Percentiles rank a stretch among this genome's conserved stretches.
phyloP scores from a whole-genome alignment of 2,329 filamentous ascomycete genomes.

The Basipetospora chlamydospora region DNA sequence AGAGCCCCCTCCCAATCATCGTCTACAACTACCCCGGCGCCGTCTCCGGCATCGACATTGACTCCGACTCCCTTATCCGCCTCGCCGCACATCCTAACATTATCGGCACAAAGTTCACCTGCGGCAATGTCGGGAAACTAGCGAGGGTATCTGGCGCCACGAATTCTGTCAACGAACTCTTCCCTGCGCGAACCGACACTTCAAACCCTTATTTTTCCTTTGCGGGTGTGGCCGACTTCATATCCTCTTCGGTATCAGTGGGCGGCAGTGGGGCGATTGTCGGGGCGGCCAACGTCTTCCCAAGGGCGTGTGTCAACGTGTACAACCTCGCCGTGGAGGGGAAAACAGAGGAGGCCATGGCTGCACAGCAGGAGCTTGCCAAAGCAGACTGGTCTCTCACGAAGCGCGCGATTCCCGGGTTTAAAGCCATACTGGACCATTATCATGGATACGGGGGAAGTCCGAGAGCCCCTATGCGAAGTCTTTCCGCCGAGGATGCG shows the following conservation, averaged over 20 bases:
- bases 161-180: conserved; percentile 7
- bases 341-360: conserved; percentile 8
- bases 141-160: conserved; percentile 30
- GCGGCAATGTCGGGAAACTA: conserved; percentile 47
- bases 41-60: conserved; percentile 11
- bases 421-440: conserved; percentile 10
- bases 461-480: conserved; percentile 28
- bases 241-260: conserved; percentile 7
- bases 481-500: conserved; percentile 8
- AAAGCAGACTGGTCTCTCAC: conserved; percentile 12
- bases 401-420: conserved; percentile 11
- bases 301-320: conserved; percentile 10
- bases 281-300: conserved; percentile 11
- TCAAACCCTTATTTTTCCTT: conserved; percentile 8
- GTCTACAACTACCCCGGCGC: conserved; percentile 14
- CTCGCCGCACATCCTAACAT: conserved; percentile 46
- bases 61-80: conserved; percentile 10
- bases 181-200: neutral
- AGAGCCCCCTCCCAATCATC: conserved; percentile 11
- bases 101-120: conserved; percentile 36
- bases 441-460: conserved; percentile 44
- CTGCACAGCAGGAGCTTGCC: conserved; percentile 10
- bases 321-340: conserved; percentile 10
- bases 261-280: conserved; percentile 10
- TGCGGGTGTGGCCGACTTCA: conserved; percentile 10